Percentiles rank a stretch among this genome's conserved stretches.
phyloP scores from a whole-genome alignment of 352 stramenopile genomes.

The Phytophthora cajani region DNA sequence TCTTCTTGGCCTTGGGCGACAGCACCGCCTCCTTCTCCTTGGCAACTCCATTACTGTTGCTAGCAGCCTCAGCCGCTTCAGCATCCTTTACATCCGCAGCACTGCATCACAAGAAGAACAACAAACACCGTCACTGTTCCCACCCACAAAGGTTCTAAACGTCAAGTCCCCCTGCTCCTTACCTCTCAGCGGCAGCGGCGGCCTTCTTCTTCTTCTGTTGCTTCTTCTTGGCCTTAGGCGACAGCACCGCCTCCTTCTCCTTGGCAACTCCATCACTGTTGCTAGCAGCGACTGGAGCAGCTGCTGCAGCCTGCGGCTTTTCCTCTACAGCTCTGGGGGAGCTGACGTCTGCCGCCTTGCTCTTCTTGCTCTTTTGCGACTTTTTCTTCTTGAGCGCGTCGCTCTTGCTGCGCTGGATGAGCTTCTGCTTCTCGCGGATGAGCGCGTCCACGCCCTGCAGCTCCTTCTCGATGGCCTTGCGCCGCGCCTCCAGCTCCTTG shows the following conservation, averaged over 20 bases:
- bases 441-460: slow-evolving; percentile 56
- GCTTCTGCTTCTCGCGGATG: slow-evolving; percentile 69
- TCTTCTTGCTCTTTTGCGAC: slow-evolving; percentile 35
- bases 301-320: slow-evolving; percentile 12
- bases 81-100: slow-evolving; percentile 13
- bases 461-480: slow-evolving; percentile 45
- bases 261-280: neutral
- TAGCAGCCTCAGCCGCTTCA: slow-evolving; percentile 5
- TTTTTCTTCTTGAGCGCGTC: slow-evolving; percentile 54
- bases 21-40: slow-evolving; percentile 1
- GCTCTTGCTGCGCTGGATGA: slow-evolving; percentile 60
- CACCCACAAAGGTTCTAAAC: neutral
- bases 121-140: neutral
- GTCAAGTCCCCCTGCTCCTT: slow-evolving; percentile 11
- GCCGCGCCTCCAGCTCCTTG: slow-evolving; percentile 66
- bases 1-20: slow-evolving; percentile 44
- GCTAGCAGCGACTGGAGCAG: neutral
- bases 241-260: slow-evolving; percentile 5
- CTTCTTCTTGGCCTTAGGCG: slow-evolving; percentile 48
- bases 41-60: no score
- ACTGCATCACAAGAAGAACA: slow-evolving; percentile 3
- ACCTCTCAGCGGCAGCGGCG: neutral
- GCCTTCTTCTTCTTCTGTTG: slow-evolving; percentile 41
- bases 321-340: slow-evolving; percentile 27
- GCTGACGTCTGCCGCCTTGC: slow-evolving; percentile 5